Evolutionary conservation across 192 early-diverging fungal genomes (phyloP), one percentile per base, ranked within the genome.

Genomic region (Gonapodya sp.): DNA sequence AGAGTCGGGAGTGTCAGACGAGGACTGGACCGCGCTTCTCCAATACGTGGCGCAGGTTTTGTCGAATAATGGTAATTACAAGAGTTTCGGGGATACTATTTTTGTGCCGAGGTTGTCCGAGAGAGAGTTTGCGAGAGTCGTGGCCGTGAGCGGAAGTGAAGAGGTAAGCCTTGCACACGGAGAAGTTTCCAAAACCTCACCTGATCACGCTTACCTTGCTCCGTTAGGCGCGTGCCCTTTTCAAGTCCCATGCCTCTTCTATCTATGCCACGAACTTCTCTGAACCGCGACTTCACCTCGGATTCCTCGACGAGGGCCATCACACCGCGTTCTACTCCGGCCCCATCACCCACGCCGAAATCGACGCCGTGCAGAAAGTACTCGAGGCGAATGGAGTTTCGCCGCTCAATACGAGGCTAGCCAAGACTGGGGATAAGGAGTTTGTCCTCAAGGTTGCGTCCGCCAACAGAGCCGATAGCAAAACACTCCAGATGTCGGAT

Each of bases 71-170:
- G 82, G 86, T 73, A 92, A 92, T 82, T 91, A 91, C 87, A 88
- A 89, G 75, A 84, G 84, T 1, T 92, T 92, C 82, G 91, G 90
- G 31, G 89, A 92, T 83, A 88, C 86, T 37, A 92, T 91, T 84
- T 89, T 92, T 80, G 82, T 92, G 35, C 91, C 91, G 34, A 84
- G 90, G 0, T 36, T 88, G 1, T 36, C 82, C 1, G 81, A 37
- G 0, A 78, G 78, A 34, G 84, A 88, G 8, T 90, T 92, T 46
- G 83, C 82, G 31, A 73, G 35, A 35, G 85, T 91, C 36, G 85
- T 92, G 0, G 80, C 80, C 8, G 89, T 84, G 1, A 78, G 82
- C 18, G 85, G 81, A 24, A 73, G 81, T 0, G 75, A 72, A 8
- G 64, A 36, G 34, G 88, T 86, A 18, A 24, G n/a, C 46, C 8